These are phyloP conservation scores for Echinochloa phyllopogon DNA, from an alignment of 176 grass and related monocot species.

Conservation along the genomic window DNA sequence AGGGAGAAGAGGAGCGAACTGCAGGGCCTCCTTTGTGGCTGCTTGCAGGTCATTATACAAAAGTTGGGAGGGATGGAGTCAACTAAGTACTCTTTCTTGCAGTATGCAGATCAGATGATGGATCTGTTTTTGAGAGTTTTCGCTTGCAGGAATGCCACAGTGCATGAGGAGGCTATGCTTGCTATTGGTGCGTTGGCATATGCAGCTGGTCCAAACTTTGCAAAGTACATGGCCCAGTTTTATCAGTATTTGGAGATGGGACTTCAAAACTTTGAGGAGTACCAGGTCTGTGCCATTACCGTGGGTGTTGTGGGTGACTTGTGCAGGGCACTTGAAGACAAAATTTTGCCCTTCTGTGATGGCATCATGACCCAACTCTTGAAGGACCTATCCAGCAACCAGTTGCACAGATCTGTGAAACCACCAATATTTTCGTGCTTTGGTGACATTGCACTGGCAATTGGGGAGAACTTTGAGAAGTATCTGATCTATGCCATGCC, in stretches of 20 bases:
- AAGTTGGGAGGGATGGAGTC: constrained; percentile 76
- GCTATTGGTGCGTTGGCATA: constrained; percentile 94
- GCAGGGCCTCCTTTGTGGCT: constrained; percentile 83
- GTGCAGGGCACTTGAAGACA: constrained; percentile 84
- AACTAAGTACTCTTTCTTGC: constrained; percentile 80
- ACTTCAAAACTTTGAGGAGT: constrained; percentile 91
- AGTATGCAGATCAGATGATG: constrained; percentile 89
- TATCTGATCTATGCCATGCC: constrained; percentile 94
- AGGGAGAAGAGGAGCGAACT: constrained; percentile 82
- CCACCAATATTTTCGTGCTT: constrained; percentile 88
- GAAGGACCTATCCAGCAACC: constrained; percentile 79
- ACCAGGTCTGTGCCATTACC: constrained; percentile 88
- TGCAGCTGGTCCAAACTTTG: constrained; percentile 70
- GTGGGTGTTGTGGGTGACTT: constrained; percentile 88
- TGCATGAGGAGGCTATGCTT: constrained; percentile 92
- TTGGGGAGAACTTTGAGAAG: constrained; percentile 90
- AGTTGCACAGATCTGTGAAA: constrained; percentile 81
- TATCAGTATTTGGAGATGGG: constrained; percentile 95
- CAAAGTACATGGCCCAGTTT: constrained; percentile 86
- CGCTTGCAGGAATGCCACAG: constrained; percentile 74
- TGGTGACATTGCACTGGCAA: constrained; percentile 86
- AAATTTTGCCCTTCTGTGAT: constrained; percentile 80
- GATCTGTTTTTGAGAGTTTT: constrained; percentile 87
- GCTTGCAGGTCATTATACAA: constrained; percentile 86
- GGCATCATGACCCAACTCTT: constrained; percentile 90